phyloP scores from a whole-genome alignment of 495 filamentous ascomycete species.

The Usnea hakonensis region DNA sequence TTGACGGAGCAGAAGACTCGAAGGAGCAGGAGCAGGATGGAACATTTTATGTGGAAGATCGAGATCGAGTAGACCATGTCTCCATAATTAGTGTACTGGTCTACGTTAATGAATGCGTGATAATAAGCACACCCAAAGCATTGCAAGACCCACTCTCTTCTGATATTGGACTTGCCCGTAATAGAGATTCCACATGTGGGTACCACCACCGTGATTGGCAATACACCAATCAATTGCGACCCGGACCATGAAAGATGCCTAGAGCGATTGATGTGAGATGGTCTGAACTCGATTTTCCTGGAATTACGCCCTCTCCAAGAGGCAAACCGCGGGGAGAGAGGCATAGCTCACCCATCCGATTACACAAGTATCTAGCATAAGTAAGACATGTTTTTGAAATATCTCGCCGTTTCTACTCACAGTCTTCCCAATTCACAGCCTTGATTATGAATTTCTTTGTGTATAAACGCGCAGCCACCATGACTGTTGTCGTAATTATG shows the following conservation, averaged over 20 bases:
- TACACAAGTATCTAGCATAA: conserved; percentile 11
- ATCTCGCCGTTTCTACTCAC: conserved; percentile 6
- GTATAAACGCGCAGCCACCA: conserved; percentile 15
- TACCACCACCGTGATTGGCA: conserved; percentile 12
- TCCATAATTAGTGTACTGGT: conserved; percentile 19
- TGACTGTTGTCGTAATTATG: conserved; percentile 6
- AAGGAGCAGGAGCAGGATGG: conserved; percentile 24
- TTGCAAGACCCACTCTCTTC: background rate
- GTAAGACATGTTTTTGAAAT: background rate
- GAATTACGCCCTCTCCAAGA: background rate
- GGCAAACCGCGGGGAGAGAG: background rate
- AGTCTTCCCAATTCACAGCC: conserved; percentile 22
- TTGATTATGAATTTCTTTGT: conserved; percentile 20
- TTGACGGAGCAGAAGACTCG: conserved; percentile 21
- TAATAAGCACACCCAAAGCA: background rate
- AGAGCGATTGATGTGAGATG: conserved; percentile 2
- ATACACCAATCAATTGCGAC: conserved; percentile 3
- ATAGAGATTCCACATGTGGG: conserved; percentile 10
- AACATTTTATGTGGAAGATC: conserved; percentile 12
- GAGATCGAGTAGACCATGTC: conserved; percentile 17
- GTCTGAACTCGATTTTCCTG: background rate
- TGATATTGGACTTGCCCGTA: background rate
- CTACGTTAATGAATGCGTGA: background rate
- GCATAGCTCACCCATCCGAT: conserved; percentile 10
- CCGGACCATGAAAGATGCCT: conserved; percentile 5